Evolutionary conservation across 164 flowering plant genomes (phyloP).

Genomic region (Saururus chinensis): DNA sequence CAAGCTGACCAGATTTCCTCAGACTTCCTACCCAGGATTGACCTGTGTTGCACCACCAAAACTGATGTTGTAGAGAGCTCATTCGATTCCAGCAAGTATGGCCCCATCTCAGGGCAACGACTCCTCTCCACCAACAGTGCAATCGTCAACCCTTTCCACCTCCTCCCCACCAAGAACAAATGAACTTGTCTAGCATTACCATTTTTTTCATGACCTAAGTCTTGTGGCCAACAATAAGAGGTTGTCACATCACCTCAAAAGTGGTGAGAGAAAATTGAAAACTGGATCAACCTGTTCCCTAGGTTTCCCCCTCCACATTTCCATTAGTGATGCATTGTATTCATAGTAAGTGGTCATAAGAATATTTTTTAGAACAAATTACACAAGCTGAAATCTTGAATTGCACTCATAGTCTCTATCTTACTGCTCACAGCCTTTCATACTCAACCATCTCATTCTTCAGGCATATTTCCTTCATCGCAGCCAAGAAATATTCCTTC

Average conservation of each 20-base stretch:
- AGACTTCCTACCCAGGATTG: not conserved
- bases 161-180: constrained; percentile 40
- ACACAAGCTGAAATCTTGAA: constrained; percentile 20
- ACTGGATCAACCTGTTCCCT: too few relatives aligned
- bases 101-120: constrained; percentile 65
- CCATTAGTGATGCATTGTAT: too few relatives aligned
- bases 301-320: too few relatives aligned
- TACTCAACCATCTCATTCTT: not conserved
- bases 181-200: too few relatives aligned
- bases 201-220: too few relatives aligned
- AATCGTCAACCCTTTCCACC: constrained; percentile 11
- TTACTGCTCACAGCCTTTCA: constrained; percentile 14
- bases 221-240: too few relatives aligned
- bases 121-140: constrained; percentile 10
- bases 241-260: too few relatives aligned
- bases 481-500: not conserved
- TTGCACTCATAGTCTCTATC: constrained; percentile 10
- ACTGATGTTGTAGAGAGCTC: constrained; percentile 54
- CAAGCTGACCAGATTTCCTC: not conserved
- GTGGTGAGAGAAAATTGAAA: too few relatives aligned
- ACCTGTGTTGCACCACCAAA: constrained; percentile 43
- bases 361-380: too few relatives aligned
- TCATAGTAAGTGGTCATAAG: too few relatives aligned
- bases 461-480: not conserved
- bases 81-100: constrained; percentile 34